Percentiles rank a stretch among this genome's conserved stretches.
These are phyloP conservation scores for Aspergillus vadensis DNA, from an alignment of 2,329 filamentous ascomycete genomes.

Conservation along the genomic window DNA sequence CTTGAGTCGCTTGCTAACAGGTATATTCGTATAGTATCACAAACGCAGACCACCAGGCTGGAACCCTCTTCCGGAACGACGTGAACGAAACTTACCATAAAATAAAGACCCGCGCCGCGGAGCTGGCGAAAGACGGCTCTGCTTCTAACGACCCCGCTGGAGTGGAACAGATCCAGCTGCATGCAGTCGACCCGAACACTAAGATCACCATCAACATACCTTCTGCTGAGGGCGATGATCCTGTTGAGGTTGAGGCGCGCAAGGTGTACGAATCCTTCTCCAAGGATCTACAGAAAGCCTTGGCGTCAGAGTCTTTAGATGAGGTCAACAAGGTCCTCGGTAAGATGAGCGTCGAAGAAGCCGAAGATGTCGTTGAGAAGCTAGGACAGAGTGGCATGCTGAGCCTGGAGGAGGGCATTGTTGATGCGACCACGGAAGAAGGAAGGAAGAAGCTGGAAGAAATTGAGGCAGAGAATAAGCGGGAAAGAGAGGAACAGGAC, in stretches of 20 bases:
- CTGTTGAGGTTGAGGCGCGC: slow-evolving; percentile 62
- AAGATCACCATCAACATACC: slow-evolving; percentile 88
- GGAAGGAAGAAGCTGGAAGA: slow-evolving; percentile 76
- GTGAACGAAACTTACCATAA: slow-evolving; percentile 83
- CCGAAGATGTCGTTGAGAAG: slow-evolving; percentile 79
- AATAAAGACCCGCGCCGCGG: slow-evolving; percentile 74
- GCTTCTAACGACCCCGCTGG: slow-evolving; percentile 59
- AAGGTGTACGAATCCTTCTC: slow-evolving; percentile 82
- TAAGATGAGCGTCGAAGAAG: slow-evolving; percentile 84
- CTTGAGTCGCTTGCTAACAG: slow-evolving; percentile 12
- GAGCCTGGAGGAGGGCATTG: slow-evolving; percentile 87
- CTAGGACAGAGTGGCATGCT: slow-evolving; percentile 83
- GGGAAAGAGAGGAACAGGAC: slow-evolving; percentile 43
- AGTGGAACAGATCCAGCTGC: slow-evolving; percentile 95
- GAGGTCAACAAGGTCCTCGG: slow-evolving; percentile 85
- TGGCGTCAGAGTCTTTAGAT: slow-evolving; percentile 87
- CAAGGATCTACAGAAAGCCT: slow-evolving; percentile 75
- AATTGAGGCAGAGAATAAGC: slow-evolving; percentile 62
- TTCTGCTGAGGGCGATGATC: slow-evolving; percentile 65
- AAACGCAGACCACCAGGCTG: slow-evolving; percentile 83
- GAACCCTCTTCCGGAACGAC: slow-evolving; percentile 88
- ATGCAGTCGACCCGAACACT: slow-evolving; percentile 91
- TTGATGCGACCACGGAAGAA: slow-evolving; percentile 90
- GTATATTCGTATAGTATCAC: slow-evolving; percentile 61
- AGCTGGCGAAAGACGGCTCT: slow-evolving; percentile 66